A percentile compares a stretch with the other conserved stretches of the same genome.
phyloP scores from a whole-genome alignment of 805 yeast genomes.

The Pichia ethanolica region DNA sequence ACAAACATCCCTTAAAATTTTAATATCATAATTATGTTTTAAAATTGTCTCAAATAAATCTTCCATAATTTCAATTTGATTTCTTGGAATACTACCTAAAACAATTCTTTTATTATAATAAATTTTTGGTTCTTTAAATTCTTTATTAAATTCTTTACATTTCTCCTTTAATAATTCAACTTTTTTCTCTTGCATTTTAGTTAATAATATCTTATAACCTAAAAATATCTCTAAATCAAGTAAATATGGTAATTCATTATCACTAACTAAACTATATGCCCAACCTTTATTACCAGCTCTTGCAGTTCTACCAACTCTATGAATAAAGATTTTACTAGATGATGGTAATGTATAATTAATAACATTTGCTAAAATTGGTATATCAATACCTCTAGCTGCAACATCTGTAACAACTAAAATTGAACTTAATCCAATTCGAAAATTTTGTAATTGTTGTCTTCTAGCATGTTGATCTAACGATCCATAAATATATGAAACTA shows the following conservation, averaged over 20 bases:
- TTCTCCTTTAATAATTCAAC: constrained; percentile 38
- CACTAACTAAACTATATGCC: constrained; percentile 88
- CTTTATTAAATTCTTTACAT: constrained; percentile 1
- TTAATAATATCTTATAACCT: constrained; percentile 70
- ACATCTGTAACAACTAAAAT: constrained; percentile 96
- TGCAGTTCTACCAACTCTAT: constrained; percentile 98
- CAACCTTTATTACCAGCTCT: constrained; percentile 98
- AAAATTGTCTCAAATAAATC: constrained; percentile 64
- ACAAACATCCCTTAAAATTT: constrained; percentile 61
- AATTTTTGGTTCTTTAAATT: constrained; percentile 46
- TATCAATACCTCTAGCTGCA: constrained; percentile 98
- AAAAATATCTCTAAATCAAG: constrained; percentile 85
- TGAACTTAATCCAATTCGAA: constrained; percentile 75
- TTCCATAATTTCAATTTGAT: constrained; percentile 57
- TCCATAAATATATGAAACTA: constrained; percentile 86
- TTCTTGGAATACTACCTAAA: constrained; percentile 76
- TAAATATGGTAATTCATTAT: constrained; percentile 81
- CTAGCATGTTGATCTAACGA: constrained; percentile 93
- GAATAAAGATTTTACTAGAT: constrained; percentile 88
- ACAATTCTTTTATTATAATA: constrained; percentile 72
- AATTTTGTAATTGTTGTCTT: constrained; percentile 76
- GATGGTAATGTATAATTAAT: constrained; percentile 86
- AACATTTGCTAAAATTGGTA: constrained; percentile 92
- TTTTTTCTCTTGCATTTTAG: constrained; percentile 62
- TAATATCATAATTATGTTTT: constrained; percentile 59